These are phyloP conservation scores for Neonothopanus nambi DNA, from an alignment of 1,284 basidiomycete species.

Conservation along the genomic window DNA sequence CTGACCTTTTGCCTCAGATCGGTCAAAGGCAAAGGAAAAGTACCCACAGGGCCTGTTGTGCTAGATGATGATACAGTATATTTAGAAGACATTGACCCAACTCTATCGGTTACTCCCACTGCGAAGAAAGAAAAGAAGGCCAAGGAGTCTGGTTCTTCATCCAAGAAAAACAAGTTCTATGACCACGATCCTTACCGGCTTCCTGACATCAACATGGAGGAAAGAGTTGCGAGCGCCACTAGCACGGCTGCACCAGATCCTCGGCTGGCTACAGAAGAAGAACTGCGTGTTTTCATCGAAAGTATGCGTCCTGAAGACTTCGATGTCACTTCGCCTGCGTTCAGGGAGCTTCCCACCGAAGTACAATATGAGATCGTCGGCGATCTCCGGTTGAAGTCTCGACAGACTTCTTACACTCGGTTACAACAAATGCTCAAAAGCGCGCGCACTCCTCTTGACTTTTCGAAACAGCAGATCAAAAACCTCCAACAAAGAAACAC, in stretches of 20 bases:
- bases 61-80: constrained; percentile 78
- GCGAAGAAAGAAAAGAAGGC: constrained; percentile 32
- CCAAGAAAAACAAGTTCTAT: constrained; percentile 62
- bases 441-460: constrained; percentile 87
- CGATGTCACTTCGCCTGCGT: constrained; percentile 86
- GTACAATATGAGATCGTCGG: constrained; percentile 99
- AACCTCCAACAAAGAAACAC: constrained; percentile 88
- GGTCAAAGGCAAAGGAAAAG: constrained; percentile 46
- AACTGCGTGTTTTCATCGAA: constrained; percentile 87
- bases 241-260: constrained; percentile 73
- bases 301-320: constrained; percentile 93
- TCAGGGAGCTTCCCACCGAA: constrained; percentile 91
- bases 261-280: constrained; percentile 91
- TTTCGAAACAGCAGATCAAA: constrained; percentile 93
- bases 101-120: constrained; percentile 51
- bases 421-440: constrained; percentile 88
- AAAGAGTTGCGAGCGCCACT: constrained; percentile 58
- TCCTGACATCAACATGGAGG: constrained; percentile 71
- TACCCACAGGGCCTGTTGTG: constrained; percentile 36
- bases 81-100: constrained; percentile 80
- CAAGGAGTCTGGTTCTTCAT: constrained; percentile 43
- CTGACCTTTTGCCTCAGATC: constrained; percentile 16
- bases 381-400: constrained; percentile 89
- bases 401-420: constrained; percentile 91
- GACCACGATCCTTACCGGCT: constrained; percentile 85